Percentiles rank a stretch among this genome's conserved stretches.
phyloP scores from a whole-genome alignment of 1,284 basidiomycete species.

The Ustilago sp. region DNA sequence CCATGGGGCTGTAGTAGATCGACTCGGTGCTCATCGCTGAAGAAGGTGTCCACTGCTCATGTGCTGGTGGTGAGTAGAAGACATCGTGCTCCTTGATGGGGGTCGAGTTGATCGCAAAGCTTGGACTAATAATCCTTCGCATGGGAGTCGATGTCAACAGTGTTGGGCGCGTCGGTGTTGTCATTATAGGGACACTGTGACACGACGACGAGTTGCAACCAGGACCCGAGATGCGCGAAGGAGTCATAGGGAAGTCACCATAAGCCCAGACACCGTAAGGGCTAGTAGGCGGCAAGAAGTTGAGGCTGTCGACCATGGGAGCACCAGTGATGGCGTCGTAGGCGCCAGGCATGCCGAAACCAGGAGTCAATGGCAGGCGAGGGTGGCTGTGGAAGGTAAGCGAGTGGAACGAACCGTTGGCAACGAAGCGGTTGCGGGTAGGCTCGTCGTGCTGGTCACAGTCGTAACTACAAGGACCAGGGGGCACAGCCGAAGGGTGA shows the following conservation, averaged over 20 bases:
- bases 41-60: constrained; percentile 48
- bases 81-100: constrained; percentile 49
- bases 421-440: constrained; percentile 44
- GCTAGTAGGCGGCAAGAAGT: constrained; percentile 46
- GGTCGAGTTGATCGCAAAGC: constrained; percentile 52
- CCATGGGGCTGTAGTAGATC: constrained; percentile 49
- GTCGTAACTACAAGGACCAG: constrained; percentile 49
- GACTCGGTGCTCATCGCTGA: constrained; percentile 52
- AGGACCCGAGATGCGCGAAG: constrained; percentile 38
- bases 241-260: constrained; percentile 51
- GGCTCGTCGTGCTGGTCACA: constrained; percentile 49
- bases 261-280: constrained; percentile 51
- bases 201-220: constrained; percentile 36
- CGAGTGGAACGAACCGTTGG: constrained; percentile 53
- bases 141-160: constrained; percentile 46
- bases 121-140: constrained; percentile 55
- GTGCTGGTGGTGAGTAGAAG: constrained; percentile 50
- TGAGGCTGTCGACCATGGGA: constrained; percentile 47
- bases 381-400: constrained; percentile 55
- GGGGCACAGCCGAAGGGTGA: constrained; percentile 51
- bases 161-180: constrained; percentile 42
- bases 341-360: constrained; percentile 33
- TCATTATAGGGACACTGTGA: constrained; percentile 43
- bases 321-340: constrained; percentile 36
- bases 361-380: constrained; percentile 45